A percentile compares a stretch with the other conserved stretches of the same genome.
Evolutionary conservation across 306 rosid genomes (phyloP).

Genomic region (Rubus idaeus): DNA sequence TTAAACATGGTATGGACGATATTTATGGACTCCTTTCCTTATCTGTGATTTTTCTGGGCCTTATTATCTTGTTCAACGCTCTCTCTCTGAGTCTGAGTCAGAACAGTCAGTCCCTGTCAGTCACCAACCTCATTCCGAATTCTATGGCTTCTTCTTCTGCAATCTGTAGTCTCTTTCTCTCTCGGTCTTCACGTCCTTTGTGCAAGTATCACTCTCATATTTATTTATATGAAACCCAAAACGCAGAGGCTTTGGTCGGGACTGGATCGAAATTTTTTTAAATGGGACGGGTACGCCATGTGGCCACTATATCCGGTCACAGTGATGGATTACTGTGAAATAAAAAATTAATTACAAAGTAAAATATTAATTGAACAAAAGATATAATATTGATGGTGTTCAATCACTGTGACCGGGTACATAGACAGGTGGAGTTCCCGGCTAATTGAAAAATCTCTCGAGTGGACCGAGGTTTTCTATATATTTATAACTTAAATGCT

Average conservation of each 20-base stretch:
- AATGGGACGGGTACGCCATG: no score
- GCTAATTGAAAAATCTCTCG: no score
- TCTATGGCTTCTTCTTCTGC: slow-evolving; percentile 6
- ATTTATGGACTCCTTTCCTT: not conserved
- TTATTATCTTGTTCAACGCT: not conserved
- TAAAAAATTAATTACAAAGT: no score
- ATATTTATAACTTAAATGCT: not conserved
- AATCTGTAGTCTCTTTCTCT: not conserved
- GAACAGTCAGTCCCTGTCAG: slow-evolving; percentile 1
- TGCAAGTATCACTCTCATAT: slow-evolving; percentile 9
- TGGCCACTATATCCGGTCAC: no score
- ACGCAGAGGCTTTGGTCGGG: not conserved
- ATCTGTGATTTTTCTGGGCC: not conserved
- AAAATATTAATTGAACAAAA: no score
- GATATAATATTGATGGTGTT: no score
- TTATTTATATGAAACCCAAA: slow-evolving; percentile 23
- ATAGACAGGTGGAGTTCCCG: no score
- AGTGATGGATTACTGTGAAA: no score
- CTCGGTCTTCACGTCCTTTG: slow-evolving; percentile 28
- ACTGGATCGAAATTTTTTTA: not conserved
- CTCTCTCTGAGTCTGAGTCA: not conserved
- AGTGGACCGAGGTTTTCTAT: no score
- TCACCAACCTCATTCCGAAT: not conserved
- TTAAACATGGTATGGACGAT: no score
- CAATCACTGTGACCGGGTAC: no score